Percentiles rank a stretch among this genome's conserved stretches.
These are phyloP conservation scores for Botrytis galanthina DNA, from an alignment of 2,329 filamentous ascomycete genomes.

Conservation along the genomic window DNA sequence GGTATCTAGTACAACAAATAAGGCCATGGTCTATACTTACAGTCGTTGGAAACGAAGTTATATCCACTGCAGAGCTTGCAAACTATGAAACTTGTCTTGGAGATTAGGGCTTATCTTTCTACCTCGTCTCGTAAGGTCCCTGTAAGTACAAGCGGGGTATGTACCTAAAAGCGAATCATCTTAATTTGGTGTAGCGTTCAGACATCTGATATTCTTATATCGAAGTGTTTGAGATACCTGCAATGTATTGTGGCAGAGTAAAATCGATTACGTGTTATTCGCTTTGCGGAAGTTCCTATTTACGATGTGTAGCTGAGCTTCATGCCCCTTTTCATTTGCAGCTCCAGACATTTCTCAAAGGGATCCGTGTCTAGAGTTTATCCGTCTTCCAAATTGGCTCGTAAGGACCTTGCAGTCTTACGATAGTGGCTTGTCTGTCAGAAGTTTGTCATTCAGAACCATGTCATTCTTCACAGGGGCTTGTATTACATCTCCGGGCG, in stretches of 20 bases:
- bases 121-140: background rate
- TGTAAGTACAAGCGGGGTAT: background rate
- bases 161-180: background rate
- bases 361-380: background rate
- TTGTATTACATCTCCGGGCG: background rate
- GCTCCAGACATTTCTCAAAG: background rate
- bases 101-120: background rate
- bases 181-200: background rate
- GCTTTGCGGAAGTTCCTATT: background rate
- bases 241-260: background rate
- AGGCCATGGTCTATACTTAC: too few relatives aligned
- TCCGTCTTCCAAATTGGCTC: too few relatives aligned
- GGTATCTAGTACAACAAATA: too few relatives aligned
- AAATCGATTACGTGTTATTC: background rate
- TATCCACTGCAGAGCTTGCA: background rate
- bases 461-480: background rate
- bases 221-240: background rate
- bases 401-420: background rate
- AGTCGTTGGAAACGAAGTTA: background rate
- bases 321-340: background rate
- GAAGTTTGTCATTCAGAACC: background rate
- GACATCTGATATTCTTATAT: background rate
- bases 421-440: too few relatives aligned
- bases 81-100: background rate
- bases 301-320: background rate